Percentiles rank a stretch among this genome's conserved stretches.
Evolutionary conservation across 2,329 filamentous ascomycete genomes (phyloP).

Genomic region (Fusarium setosum): DNA sequence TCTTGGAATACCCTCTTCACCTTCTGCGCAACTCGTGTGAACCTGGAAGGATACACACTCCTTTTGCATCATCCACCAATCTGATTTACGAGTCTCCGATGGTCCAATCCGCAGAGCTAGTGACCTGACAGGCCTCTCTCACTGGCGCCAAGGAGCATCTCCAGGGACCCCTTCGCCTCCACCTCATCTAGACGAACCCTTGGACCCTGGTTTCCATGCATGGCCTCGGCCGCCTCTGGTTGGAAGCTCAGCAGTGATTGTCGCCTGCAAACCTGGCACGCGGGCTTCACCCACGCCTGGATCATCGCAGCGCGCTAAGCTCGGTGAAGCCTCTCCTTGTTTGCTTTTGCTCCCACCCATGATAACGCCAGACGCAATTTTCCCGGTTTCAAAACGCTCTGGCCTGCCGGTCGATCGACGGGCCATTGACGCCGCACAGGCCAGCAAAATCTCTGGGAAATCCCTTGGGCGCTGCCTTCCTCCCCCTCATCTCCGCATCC

Average conservation of each 20-base stretch:
- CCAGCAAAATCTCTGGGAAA: constrained; percentile 17
- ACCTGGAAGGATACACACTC: neutral
- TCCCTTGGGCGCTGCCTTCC: constrained; percentile 7
- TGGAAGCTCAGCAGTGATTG: neutral
- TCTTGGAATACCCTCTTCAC: neutral
- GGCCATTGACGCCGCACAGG: constrained; percentile 28
- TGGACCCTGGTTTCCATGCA: constrained; percentile 11
- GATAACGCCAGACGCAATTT: constrained; percentile 28
- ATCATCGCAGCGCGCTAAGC: constrained; percentile 32
- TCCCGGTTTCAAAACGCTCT: neutral
- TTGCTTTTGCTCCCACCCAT: constrained; percentile 9
- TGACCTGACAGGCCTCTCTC: constrained; percentile 23
- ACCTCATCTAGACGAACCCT: constrained; percentile 25
- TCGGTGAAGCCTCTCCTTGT: constrained; percentile 9
- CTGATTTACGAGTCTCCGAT: constrained; percentile 28
- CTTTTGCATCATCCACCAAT: constrained; percentile 6
- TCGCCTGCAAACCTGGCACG: constrained; percentile 1
- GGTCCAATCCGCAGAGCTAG: constrained; percentile 14
- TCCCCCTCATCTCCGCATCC: constrained; percentile 20
- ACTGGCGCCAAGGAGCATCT: constrained; percentile 25
- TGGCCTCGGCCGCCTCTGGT: constrained; percentile 19
- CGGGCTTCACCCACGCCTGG: constrained; percentile 4
- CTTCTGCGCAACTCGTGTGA: neutral
- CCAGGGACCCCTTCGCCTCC: constrained; percentile 24
- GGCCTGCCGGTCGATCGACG: constrained; percentile 16